Evolutionary conservation across 2,329 filamentous ascomycete species (phyloP).

Genomic region (Fusarium compactum): DNA sequence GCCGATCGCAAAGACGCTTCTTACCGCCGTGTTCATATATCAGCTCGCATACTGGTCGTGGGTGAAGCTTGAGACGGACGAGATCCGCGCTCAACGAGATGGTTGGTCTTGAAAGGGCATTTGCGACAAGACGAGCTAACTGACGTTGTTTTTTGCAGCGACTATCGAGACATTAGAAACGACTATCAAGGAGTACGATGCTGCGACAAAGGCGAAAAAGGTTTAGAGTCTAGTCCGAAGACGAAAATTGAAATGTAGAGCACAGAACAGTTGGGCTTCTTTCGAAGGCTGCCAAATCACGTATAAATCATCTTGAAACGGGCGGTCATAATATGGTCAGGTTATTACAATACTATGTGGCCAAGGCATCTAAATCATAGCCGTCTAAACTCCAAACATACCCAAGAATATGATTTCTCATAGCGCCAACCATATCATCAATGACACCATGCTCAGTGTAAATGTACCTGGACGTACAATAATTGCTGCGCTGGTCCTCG

Average conservation of each 20-base stretch:
- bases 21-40: constrained; percentile 82
- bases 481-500: constrained; percentile 41
- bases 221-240: constrained; percentile 4
- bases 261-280: background rate
- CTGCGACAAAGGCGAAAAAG: constrained; percentile 38
- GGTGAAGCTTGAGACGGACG: constrained; percentile 79
- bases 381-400: constrained; percentile 22
- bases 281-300: background rate
- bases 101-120: constrained; percentile 56
- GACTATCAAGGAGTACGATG: constrained; percentile 53
- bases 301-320: background rate
- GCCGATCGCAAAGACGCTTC: constrained; percentile 78
- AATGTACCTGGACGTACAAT: constrained; percentile 29
- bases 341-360: constrained; percentile 2
- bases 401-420: constrained; percentile 23
- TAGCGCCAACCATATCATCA: constrained; percentile 36
- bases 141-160: constrained; percentile 36
- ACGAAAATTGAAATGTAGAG: background rate
- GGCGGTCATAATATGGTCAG: background rate
- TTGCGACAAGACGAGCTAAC: constrained; percentile 13
- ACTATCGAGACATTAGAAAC: constrained; percentile 55
- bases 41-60: constrained; percentile 81
- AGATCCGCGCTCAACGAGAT: constrained; percentile 70
- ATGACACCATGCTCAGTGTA: constrained; percentile 28
- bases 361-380: constrained; percentile 10